These are phyloP conservation scores for Powellomyces hirtus DNA, from an alignment of 192 early-diverging fungal genomes.

Conservation along the genomic window DNA sequence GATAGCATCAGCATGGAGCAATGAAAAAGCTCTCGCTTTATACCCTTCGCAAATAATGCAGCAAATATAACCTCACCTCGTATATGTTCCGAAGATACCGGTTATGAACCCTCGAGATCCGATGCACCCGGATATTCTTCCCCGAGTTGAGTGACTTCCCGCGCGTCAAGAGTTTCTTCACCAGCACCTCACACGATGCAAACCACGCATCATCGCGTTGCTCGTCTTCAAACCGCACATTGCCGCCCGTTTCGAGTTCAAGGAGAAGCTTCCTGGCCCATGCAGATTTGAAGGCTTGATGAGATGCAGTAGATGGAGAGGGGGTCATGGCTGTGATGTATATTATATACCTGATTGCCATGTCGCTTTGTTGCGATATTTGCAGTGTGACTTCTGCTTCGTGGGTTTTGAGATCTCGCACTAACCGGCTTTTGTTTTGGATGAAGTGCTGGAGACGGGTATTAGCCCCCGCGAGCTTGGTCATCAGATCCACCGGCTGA, in stretches of 20 bases:
- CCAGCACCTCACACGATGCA: slow-evolving; percentile 40
- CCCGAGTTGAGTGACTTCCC: slow-evolving; percentile 18
- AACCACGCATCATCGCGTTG: slow-evolving; percentile 50
- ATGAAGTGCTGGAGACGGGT: slow-evolving; percentile 31
- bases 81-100: slow-evolving; percentile 43
- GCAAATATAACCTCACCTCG: slow-evolving; percentile 34
- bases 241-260: slow-evolving; percentile 64
- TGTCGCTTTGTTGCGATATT: slow-evolving; percentile 45
- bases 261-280: slow-evolving; percentile 45
- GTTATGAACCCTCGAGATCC: slow-evolving; percentile 54
- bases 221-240: slow-evolving; percentile 61
- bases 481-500: slow-evolving; percentile 9
- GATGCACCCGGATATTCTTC: slow-evolving; percentile 48
- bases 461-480: slow-evolving; percentile 25
- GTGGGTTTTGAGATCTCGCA: slow-evolving; percentile 33
- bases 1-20: too few species aligned
- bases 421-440: slow-evolving; percentile 25
- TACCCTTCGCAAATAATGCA: too few species aligned
- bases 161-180: slow-evolving; percentile 43
- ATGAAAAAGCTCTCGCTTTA: too few species aligned
- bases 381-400: slow-evolving; percentile 32
- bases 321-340: neutral
- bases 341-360: slow-evolving; percentile 41
- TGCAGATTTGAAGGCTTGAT: neutral
- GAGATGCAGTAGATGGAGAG: neutral